A percentile compares a stretch with the other conserved stretches of the same genome.
These are phyloP conservation scores for Boletus rubroflammeus DNA, from an alignment of 768 basidiomycete species.

Conservation along the genomic window DNA sequence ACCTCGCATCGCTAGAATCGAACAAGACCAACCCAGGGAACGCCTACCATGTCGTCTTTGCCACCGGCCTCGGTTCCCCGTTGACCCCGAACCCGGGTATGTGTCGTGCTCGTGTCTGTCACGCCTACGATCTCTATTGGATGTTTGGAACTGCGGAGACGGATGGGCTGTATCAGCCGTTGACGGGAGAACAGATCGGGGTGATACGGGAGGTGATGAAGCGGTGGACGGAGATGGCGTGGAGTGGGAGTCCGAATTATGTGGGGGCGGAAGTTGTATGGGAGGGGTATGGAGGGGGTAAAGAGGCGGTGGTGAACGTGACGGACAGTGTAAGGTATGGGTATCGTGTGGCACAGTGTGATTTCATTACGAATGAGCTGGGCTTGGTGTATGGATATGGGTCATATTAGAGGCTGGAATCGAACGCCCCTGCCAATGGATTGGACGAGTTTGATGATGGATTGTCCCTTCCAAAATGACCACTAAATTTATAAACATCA, in stretches of 20 bases:
- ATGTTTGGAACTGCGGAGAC: conserved; percentile 13
- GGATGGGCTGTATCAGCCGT: conserved; percentile 15
- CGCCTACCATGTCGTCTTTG: conserved; percentile 6
- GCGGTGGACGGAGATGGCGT: conserved; percentile 11
- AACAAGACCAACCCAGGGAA: conserved; percentile 15
- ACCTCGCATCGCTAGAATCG: conserved; percentile 7
- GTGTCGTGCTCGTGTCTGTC: conserved; percentile 14
- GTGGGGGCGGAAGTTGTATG: conserved; percentile 7
- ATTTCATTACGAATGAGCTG: conserved; percentile 7
- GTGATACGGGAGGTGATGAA: conserved; percentile 7
- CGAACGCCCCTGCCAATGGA: neutral
- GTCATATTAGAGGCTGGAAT: neutral
- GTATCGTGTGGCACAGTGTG: conserved; percentile 7
- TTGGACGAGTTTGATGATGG: neutral
- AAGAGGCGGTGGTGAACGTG: conserved; percentile 7
- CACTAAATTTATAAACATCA: neutral
- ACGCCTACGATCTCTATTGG: conserved; percentile 9
- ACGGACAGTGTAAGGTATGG: conserved; percentile 1
- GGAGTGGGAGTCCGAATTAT: conserved; percentile 19
- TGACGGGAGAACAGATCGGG: conserved; percentile 1
- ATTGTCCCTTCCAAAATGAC: neutral
- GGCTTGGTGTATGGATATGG: conserved; percentile 7
- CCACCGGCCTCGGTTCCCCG: conserved; percentile 1
- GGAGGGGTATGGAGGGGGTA: conserved; percentile 7
- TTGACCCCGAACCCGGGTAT: conserved; percentile 11